Evolutionary conservation across 495 filamentous ascomycete species (phyloP), one percentile per base, ranked within the genome.

Genomic region (Talaromyces borbonicus): DNA sequence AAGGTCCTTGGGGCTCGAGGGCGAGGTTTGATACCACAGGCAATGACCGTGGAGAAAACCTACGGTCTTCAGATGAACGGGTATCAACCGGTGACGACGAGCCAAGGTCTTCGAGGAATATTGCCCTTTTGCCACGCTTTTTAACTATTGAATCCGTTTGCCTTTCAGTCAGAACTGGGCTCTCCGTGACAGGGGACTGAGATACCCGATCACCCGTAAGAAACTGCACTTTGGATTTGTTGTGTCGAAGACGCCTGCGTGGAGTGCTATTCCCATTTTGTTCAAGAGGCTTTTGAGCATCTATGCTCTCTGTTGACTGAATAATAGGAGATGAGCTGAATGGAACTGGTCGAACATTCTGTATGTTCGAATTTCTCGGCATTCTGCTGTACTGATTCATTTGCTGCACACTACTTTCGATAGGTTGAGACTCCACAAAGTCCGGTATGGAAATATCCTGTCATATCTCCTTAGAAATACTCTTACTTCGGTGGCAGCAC

Each of bases 181-280:
- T 82, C 22, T 85, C 78, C 22, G 69, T 50, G 3, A 49, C 52
- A 8, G 56, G 52, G 2, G 52, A 51, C 8, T 52, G 49, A 4
- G 79, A 72, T 0, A 80, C 77, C 3, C 74, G 76, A 8, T 75
- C 72, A 39, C 90, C 78, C 1, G 79, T 59, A 5, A 79, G 75
- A 52, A 90, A 92, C 35, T 86, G 69, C 25, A 90, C 70, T 50
- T 90, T 85, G 4, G 86, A 88, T 59, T 90, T 75, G 52, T 90
- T 74, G 53, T 92, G 86, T 22, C 80, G 73, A 22, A 78, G 62
- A 19, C 67, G 73, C 12, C 51, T 52, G 39, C 59, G 67, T 7
- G 66, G 60, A n/a, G 55, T 51, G 9, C 25, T 25, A 23, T 47
- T 38, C 8, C 14, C n/a, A 27, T 18, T 23, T 42, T 20, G 29